Conservation (phyloP, 2,329 filamentous ascomycete genomes). For the Claviceps sp. region DNA sequence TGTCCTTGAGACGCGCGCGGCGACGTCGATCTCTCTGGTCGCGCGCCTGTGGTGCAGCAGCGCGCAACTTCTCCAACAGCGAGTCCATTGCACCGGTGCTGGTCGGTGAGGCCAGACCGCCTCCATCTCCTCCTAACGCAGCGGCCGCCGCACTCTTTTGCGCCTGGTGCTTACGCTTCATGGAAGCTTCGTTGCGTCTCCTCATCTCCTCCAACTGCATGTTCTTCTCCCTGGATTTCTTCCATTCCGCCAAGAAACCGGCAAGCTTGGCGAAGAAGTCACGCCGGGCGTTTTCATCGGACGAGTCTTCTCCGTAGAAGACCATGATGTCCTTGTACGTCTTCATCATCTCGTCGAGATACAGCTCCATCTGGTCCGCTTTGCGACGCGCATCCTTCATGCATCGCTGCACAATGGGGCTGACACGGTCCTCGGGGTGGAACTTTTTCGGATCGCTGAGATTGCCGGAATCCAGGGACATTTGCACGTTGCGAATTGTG, state of each 20-base stretch:
- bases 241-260: slow-evolving; percentile 84
- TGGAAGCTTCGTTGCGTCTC: slow-evolving; percentile 75
- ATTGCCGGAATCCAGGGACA: slow-evolving; percentile 83
- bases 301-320: slow-evolving; percentile 89
- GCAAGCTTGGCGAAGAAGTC: slow-evolving; percentile 95
- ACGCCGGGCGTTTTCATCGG: slow-evolving; percentile 81
- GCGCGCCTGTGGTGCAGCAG: slow-evolving; percentile 77
- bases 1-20: slow-evolving; percentile 77
- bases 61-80: slow-evolving; percentile 84
- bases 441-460: slow-evolving; percentile 95
- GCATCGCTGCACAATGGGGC: slow-evolving; percentile 74
- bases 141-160: slow-evolving; percentile 34
- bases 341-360: slow-evolving; percentile 82
- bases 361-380: slow-evolving; percentile 88
- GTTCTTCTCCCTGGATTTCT: slow-evolving; percentile 93
- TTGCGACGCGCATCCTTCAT: slow-evolving; percentile 97
- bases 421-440: slow-evolving; percentile 91
- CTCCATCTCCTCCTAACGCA: slow-evolving; percentile 27
- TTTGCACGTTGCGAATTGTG: slow-evolving; percentile 88
- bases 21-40: slow-evolving; percentile 83
- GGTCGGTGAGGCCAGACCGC: slow-evolving; percentile 46
- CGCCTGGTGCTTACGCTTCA: slow-evolving; percentile 79
- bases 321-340: slow-evolving; percentile 92
- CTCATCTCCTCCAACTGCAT: slow-evolving; percentile 65
- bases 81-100: slow-evolving; percentile 91